phyloP scores from a whole-genome alignment of 768 basidiomycete species.

The Naematelia aurantialba region DNA sequence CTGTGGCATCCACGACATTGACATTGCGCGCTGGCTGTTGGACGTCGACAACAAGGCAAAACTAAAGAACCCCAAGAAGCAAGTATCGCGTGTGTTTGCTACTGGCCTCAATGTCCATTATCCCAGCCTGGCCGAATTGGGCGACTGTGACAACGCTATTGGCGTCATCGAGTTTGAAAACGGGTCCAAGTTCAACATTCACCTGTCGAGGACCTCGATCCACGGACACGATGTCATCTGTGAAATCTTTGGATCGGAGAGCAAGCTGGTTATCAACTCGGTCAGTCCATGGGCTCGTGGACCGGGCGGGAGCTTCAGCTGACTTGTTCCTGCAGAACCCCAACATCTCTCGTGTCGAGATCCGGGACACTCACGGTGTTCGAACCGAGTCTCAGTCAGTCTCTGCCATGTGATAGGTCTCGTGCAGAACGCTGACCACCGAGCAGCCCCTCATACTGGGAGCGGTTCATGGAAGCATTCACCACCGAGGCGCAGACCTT shows the following conservation, averaged over 20 bases:
- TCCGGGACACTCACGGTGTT: conserved; percentile 26
- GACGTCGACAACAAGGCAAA: conserved; percentile 2
- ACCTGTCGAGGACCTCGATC: conserved; percentile 18
- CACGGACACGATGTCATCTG: conserved; percentile 25
- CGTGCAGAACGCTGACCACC: background rate
- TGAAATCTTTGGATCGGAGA: conserved; percentile 25
- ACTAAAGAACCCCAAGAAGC: conserved; percentile 9
- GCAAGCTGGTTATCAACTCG: conserved; percentile 23
- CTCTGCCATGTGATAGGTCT: background rate
- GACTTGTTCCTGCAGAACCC: conserved; percentile 14
- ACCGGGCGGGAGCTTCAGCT: too few species aligned
- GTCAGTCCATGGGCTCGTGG: conserved; percentile 14
- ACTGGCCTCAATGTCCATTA: conserved; percentile 21
- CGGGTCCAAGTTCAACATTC: conserved; percentile 13
- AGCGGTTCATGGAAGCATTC: conserved; percentile 31
- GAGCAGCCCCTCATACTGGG: conserved; percentile 23
- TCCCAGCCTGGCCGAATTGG: conserved; percentile 19
- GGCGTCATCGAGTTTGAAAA: conserved; percentile 23
- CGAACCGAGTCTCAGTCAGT: conserved; percentile 28
- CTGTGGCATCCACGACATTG: conserved; percentile 31
- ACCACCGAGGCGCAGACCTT: conserved; percentile 23
- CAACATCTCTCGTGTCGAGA: conserved; percentile 17
- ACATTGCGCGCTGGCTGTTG: conserved; percentile 24
- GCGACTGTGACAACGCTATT: conserved; percentile 28
- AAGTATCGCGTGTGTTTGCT: conserved; percentile 22